A percentile compares a stretch with the other conserved stretches of the same genome.
Evolutionary conservation across 305 asterid species (phyloP).

Genomic region (Fraxinus angustifolia): DNA sequence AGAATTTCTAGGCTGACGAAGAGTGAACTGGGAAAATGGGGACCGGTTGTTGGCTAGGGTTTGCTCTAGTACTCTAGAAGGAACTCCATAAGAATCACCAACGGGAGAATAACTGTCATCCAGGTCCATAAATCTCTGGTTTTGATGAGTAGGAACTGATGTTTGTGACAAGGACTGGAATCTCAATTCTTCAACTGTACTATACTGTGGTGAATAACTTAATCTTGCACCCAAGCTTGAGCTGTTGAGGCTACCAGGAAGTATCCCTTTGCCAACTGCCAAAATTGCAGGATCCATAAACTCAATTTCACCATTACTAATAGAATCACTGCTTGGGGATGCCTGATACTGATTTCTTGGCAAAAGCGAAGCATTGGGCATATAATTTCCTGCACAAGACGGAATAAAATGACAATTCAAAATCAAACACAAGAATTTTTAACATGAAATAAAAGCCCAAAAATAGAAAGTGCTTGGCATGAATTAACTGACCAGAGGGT

Average conservation of each 20-base stretch:
- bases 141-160: constrained; percentile 64
- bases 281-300: constrained; percentile 94
- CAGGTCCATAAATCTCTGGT: constrained; percentile 52
- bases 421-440: neutral
- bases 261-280: constrained; percentile 89
- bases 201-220: constrained; percentile 51
- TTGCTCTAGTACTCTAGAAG: constrained; percentile 67
- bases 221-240: constrained; percentile 52
- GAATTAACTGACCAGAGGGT: constrained; percentile 49
- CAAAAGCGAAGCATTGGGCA: constrained; percentile 46
- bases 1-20: constrained; percentile 58
- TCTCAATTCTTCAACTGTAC: constrained; percentile 58
- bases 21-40: constrained; percentile 51
- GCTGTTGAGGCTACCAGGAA: constrained; percentile 52
- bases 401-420: constrained; percentile 1
- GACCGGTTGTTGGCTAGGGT: constrained; percentile 47
- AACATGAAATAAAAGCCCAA: neutral
- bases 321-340: constrained; percentile 40
- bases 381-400: constrained; percentile 54
- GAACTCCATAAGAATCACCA: constrained; percentile 57
- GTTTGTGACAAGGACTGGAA: constrained; percentile 63
- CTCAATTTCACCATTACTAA: constrained; percentile 62
- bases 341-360: constrained; percentile 55
- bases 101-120: constrained; percentile 47
- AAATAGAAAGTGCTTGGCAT: neutral